Percentiles rank a stretch among this genome's conserved stretches.
These are phyloP conservation scores for Oryza brachyantha DNA, from an alignment of 176 grass and related monocot species.

Conservation along the genomic window DNA sequence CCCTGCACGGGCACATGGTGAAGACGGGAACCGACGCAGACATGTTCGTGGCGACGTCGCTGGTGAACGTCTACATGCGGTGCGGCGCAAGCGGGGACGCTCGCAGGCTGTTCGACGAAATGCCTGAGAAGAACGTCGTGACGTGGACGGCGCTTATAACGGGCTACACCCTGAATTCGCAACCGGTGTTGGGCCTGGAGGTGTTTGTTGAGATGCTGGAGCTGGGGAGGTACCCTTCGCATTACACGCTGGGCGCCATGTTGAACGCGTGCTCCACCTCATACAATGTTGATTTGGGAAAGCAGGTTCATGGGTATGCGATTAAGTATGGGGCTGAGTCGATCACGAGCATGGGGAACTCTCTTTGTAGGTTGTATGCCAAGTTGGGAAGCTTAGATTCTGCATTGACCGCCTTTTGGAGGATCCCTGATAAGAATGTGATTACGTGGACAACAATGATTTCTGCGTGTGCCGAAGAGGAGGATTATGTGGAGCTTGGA, in stretches of 20 bases:
- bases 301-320: slow-evolving; percentile 60
- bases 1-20: slow-evolving; percentile 58
- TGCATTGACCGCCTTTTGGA: slow-evolving; percentile 47
- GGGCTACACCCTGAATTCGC: slow-evolving; percentile 47
- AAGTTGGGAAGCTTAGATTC: slow-evolving; percentile 56
- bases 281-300: slow-evolving; percentile 35
- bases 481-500: slow-evolving; percentile 49
- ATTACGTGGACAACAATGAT: slow-evolving; percentile 78
- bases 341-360: slow-evolving; percentile 59
- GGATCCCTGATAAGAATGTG: slow-evolving; percentile 65
- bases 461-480: slow-evolving; percentile 68
- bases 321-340: slow-evolving; percentile 53
- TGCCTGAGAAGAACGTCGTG: slow-evolving; percentile 51
- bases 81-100: slow-evolving; percentile 35
- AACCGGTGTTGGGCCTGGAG: slow-evolving; percentile 14
- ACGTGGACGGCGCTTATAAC: slow-evolving; percentile 69
- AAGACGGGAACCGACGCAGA: slow-evolving; percentile 49
- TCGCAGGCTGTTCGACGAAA: slow-evolving; percentile 38
- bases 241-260: slow-evolving; percentile 55
- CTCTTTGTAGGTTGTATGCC: slow-evolving; percentile 62
- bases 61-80: slow-evolving; percentile 56
- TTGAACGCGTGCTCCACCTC: slow-evolving; percentile 43
- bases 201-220: slow-evolving; percentile 61
- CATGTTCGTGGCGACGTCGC: slow-evolving; percentile 49
- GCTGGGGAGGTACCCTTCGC: slow-evolving; percentile 44